Evolutionary conservation across 2,329 filamentous ascomycete genomes (phyloP), one percentile per base, ranked within the genome.

Genomic region (Exophiala phaeomuriformis): DNA sequence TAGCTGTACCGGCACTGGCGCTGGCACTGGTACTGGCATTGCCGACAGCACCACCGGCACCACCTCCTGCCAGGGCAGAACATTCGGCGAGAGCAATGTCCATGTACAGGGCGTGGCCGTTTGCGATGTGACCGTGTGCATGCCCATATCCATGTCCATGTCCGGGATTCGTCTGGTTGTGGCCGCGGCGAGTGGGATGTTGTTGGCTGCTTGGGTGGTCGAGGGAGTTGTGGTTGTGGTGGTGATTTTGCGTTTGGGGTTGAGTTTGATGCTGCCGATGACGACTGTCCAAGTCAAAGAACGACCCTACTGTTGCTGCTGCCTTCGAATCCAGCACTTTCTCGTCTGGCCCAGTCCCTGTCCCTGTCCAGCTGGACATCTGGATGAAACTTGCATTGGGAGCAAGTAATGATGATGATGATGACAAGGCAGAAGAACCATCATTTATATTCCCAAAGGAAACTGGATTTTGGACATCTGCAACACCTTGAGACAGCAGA

Each of bases 41-140:
- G 19, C 19, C 19, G 19, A 19, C 19, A 19, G 19, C 19, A 19
- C 19, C 19, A 19, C 19, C 19, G 19, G 19, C 19, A 19, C 19
- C 19, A 19, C 19, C 2, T 19, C 19, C 19, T 19, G 19, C 53
- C 41, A 52, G 32, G 29, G 48, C 33, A 28, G 51, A 52, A 8
- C 48, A 49, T 19, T 54, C 55, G 19, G 49, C 43, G 40, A 57
- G 43, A 41, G 51, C 52, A 29, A 57, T 49, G 33, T 57, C 55
- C 55, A 57, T 57, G 28, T 55, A 49, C 52, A 57, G 30, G 31
- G 55, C 55, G 36, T 57, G 55, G 9, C 51, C 55, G 32, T 57
- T 49, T 8, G 49, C 43, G 37, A 57, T 57, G 44, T 40, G n/a
- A 4, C 55, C 51, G 28, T 49, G 29, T 53, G 36, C 33, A 35